Evolutionary conservation across 768 basidiomycete genomes (phyloP).

Genomic region (Dentipellis fragilis): DNA sequence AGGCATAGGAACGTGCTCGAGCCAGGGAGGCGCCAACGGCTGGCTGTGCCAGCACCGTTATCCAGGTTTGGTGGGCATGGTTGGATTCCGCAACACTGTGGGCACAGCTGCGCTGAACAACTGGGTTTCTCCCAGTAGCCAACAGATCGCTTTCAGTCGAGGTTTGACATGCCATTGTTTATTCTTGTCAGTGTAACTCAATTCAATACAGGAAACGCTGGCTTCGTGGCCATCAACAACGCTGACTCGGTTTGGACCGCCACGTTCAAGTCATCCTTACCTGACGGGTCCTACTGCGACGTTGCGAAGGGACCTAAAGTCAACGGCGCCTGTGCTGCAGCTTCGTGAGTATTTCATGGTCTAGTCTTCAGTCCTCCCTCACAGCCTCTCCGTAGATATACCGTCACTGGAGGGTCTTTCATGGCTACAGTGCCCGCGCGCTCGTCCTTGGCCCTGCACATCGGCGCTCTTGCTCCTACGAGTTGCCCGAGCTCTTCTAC

Average conservation of each 20-base stretch:
- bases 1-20: constrained; percentile 42
- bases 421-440: constrained; percentile 15
- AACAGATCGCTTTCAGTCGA: constrained; percentile 60
- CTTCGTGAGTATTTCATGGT: constrained; percentile 24
- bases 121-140: constrained; percentile 46
- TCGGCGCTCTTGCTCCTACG: constrained; percentile 5
- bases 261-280: constrained; percentile 47
- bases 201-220: constrained; percentile 32
- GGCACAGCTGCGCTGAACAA: constrained; percentile 39
- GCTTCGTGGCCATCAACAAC: constrained; percentile 64
- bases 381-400: constrained; percentile 10
- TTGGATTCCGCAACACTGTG: constrained; percentile 50
- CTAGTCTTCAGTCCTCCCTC: background rate
- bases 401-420: constrained; percentile 11
- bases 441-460: constrained; percentile 19
- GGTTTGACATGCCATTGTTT: constrained; percentile 24
- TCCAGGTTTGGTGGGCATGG: constrained; percentile 47
- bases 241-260: constrained; percentile 43
- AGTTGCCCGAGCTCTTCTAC: background rate
- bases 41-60: constrained; percentile 64
- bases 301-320: constrained; percentile 42
- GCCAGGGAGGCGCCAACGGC: constrained; percentile 38
- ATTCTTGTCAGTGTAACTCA: background rate
- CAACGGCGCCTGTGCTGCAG: constrained; percentile 37
- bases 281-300: constrained; percentile 55